Conservation (phyloP, 768 basidiomycete species). For the Leccinum broughii region DNA sequence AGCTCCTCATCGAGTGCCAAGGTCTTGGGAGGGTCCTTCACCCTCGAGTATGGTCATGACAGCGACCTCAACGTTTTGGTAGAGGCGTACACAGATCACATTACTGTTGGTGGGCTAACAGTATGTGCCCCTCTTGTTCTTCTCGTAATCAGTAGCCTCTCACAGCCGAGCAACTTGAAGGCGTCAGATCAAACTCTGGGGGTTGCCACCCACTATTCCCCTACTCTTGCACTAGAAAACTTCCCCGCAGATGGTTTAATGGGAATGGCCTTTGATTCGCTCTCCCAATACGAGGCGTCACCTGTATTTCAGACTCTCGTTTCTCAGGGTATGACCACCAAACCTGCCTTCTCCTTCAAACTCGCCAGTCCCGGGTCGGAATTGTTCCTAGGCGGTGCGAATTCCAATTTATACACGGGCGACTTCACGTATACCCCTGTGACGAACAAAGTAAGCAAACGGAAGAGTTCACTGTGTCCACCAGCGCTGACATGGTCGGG, state of each 20-base stretch:
- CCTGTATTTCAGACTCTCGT: constrained; percentile 45
- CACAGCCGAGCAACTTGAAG: constrained; percentile 2
- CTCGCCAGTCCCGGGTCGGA: constrained; percentile 39
- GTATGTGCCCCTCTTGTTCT: constrained; percentile 2
- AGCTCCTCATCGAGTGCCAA: constrained; percentile 9
- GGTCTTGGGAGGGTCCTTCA: constrained; percentile 1
- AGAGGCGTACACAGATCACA: constrained; percentile 9
- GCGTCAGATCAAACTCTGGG: constrained; percentile 16
- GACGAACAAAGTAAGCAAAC: constrained; percentile 5
- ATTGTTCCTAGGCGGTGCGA: constrained; percentile 54
- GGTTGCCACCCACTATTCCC: constrained; percentile 6
- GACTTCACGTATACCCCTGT: constrained; percentile 38
- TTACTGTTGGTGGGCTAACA: constrained; percentile 9
- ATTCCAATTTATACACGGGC: constrained; percentile 46
- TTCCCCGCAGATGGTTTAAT: constrained; percentile 30
- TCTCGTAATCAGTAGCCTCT: neutral
- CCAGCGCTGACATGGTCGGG: neutral
- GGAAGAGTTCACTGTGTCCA: neutral
- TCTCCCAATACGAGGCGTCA: constrained; percentile 35
- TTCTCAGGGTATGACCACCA: constrained; percentile 28
- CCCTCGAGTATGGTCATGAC: neutral
- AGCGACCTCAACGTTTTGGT: neutral
- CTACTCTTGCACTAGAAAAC: neutral
- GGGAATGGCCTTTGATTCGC: constrained; percentile 43
- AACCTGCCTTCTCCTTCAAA: constrained; percentile 47